Evolutionary conservation across 441 rosid genomes (phyloP).

Genomic region (Bocquillonia castaneifolia): DNA sequence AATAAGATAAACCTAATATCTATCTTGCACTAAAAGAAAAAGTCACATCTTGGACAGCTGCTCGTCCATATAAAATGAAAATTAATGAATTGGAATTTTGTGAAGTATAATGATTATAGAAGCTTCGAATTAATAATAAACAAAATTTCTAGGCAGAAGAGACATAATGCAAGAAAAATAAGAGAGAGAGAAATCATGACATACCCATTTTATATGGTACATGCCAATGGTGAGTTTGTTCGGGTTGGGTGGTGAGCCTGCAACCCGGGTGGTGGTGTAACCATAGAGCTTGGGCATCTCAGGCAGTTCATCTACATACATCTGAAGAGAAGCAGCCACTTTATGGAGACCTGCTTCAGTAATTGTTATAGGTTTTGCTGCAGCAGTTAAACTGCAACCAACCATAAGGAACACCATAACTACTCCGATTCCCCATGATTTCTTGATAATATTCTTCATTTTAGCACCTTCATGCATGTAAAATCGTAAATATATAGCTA

Average conservation of each 20-base stretch:
- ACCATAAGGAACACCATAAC: background rate
- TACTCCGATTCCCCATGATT: background rate
- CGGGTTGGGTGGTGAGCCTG: background rate
- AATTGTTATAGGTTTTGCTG: background rate
- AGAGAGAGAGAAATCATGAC: background rate
- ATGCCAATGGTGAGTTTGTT: slow-evolving; percentile 6
- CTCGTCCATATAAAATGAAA: too few species aligned
- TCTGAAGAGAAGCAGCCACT: slow-evolving; percentile 6
- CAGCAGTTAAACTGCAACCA: background rate
- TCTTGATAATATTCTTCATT: background rate
- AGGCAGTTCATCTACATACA: slow-evolving; percentile 1
- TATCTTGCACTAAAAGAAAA: too few species aligned
- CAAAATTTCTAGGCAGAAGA: background rate
- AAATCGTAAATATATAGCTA: too few species aligned
- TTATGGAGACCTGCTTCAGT: background rate
- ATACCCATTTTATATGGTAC: slow-evolving; percentile 11
- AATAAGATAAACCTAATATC: too few species aligned
- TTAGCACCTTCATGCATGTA: background rate
- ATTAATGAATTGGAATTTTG: too few species aligned
- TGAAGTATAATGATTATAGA: too few species aligned
- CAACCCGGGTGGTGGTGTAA: background rate
- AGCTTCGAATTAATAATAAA: too few species aligned
- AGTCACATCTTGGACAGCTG: too few species aligned
- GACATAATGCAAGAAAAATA: background rate
- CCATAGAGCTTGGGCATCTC: slow-evolving; percentile 10